Evolutionary conservation across 805 yeast species (phyloP).

Genomic region (Limtongia smithiae): DNA sequence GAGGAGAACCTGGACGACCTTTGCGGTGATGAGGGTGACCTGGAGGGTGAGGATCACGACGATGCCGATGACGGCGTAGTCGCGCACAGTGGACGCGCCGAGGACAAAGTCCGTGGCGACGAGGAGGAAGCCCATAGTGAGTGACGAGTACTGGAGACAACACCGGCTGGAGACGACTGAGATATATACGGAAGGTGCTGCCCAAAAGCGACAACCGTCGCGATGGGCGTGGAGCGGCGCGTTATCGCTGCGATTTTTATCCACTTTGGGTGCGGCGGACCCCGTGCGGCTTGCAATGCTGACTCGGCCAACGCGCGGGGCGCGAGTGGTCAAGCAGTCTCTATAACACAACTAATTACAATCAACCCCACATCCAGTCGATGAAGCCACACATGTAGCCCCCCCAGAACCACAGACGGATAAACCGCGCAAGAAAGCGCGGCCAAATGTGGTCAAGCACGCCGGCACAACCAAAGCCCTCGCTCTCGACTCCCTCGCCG

Average conservation of each 20-base stretch:
- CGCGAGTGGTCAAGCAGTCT: too few relatives aligned
- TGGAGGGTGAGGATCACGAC: conserved; percentile 8
- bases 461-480: conserved; percentile 78
- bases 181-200: too few relatives aligned
- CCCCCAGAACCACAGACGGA: conserved; percentile 37
- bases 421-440: conserved; percentile 45
- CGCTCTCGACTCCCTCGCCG: conserved; percentile 87
- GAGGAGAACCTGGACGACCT: conserved; percentile 3
- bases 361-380: conserved; percentile 33
- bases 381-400: conserved; percentile 36
- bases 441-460: conserved; percentile 55
- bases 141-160: too few relatives aligned
- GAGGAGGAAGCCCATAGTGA: too few relatives aligned
- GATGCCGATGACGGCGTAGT: neutral
- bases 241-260: too few relatives aligned
- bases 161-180: too few relatives aligned
- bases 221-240: too few relatives aligned
- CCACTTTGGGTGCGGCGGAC: too few relatives aligned
- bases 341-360: neutral
- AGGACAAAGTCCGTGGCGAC: neutral
- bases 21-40: conserved; percentile 7
- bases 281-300: too few relatives aligned
- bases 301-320: too few relatives aligned
- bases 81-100: conserved; percentile 2
- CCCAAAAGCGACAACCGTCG: too few relatives aligned